These are phyloP conservation scores for Gautieria morchelliformis DNA, from an alignment of 768 basidiomycete genomes.

Conservation along the genomic window DNA sequence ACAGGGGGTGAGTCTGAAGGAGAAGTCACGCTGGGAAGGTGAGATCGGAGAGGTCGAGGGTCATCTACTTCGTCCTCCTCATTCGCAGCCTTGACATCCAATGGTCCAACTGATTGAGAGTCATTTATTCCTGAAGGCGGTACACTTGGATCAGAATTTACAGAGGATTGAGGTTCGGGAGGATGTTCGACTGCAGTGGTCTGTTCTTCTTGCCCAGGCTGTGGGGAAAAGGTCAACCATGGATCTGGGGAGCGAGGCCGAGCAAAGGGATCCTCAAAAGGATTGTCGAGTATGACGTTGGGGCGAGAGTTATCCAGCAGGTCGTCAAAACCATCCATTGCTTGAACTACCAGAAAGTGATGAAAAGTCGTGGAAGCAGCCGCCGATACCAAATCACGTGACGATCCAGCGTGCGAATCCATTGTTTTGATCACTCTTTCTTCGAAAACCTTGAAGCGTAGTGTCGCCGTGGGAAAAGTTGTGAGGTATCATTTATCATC, in stretches of 20 bases:
- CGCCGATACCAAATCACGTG: no score
- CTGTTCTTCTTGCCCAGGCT: slow-evolving; percentile 17
- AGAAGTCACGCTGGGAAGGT: not conserved
- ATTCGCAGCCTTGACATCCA: slow-evolving; percentile 3
- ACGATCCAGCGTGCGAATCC: no score
- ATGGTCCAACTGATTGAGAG: not conserved
- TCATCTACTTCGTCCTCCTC: slow-evolving; percentile 6
- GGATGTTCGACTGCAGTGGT: slow-evolving; percentile 5
- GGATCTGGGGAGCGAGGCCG: slow-evolving; percentile 64
- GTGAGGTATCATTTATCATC: no score
- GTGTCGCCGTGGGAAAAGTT: no score
- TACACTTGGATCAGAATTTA: not conserved
- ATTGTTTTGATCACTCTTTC: no score
- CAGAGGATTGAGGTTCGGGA: not conserved
- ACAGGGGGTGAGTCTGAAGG: not conserved
- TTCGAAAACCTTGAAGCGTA: no score
- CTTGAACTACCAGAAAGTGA: no score
- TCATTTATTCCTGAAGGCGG: not conserved
- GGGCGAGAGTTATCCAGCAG: slow-evolving; percentile 48
- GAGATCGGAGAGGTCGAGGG: not conserved
- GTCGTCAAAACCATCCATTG: slow-evolving; percentile 49
- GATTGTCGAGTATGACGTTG: slow-evolving; percentile 58
- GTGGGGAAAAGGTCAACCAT: slow-evolving; percentile 51
- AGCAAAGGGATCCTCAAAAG: slow-evolving; percentile 67
- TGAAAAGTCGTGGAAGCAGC: no score